Conservation (phyloP, 1,284 basidiomycete genomes). For the Xerocomus minutiporus region DNA sequence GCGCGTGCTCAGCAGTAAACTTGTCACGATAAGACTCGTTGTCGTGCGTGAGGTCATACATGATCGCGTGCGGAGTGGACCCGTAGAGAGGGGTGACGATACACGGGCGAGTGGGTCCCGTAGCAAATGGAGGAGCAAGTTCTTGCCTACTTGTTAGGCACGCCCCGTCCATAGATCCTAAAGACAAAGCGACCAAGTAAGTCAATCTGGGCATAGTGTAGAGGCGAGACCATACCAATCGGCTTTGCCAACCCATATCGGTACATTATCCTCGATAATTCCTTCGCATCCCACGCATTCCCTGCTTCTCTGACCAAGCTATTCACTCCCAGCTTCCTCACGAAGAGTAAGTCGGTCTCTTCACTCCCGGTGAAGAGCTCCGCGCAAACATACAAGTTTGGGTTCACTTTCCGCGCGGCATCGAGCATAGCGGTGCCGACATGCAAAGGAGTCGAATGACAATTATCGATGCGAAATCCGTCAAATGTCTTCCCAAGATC, state of each 20-base stretch:
- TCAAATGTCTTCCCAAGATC: conserved; percentile 81
- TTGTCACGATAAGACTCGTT: conserved; percentile 89
- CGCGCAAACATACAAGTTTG: conserved; percentile 92
- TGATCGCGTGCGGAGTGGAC: conserved; percentile 82
- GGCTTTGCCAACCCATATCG: conserved; percentile 87
- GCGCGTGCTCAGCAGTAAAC: conserved; percentile 85
- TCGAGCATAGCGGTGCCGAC: conserved; percentile 93
- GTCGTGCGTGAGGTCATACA: conserved; percentile 95
- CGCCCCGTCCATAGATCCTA: conserved; percentile 87
- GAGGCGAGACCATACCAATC: conserved; percentile 52
- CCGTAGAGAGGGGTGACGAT: conserved; percentile 78
- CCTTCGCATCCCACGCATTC: conserved; percentile 85
- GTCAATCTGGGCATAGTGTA: neutral
- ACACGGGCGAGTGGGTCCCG: conserved; percentile 70
- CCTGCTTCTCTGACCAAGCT: conserved; percentile 89
- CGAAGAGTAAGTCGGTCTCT: conserved; percentile 89
- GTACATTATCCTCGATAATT: conserved; percentile 81
- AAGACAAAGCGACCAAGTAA: neutral
- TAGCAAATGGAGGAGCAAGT: conserved; percentile 71
- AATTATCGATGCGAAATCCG: conserved; percentile 97
- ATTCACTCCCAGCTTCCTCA: conserved; percentile 87
- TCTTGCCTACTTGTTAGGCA: conserved; percentile 76
- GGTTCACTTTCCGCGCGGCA: conserved; percentile 82
- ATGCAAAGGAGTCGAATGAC: conserved; percentile 93
- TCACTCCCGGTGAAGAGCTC: conserved; percentile 96